Percentiles rank a stretch among this genome's conserved stretches.
Evolutionary conservation across 1,284 basidiomycete genomes (phyloP).

Genomic region (Malassezia slooffiae): DNA sequence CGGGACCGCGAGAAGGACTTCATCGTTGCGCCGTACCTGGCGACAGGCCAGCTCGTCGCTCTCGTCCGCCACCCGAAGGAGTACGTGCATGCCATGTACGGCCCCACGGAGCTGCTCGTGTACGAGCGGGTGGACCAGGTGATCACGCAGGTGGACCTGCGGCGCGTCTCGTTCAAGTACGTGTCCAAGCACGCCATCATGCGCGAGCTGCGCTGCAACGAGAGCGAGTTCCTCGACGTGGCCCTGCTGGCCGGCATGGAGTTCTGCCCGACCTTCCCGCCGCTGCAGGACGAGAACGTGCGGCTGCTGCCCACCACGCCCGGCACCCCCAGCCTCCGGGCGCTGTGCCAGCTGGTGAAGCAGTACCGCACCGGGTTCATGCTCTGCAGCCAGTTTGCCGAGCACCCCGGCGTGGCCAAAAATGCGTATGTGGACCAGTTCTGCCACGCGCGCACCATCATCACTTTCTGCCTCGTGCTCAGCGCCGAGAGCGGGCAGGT

Average conservation of each 20-base stretch:
- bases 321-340: slow-evolving; percentile 30
- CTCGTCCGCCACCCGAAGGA: slow-evolving; percentile 82
- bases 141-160: slow-evolving; percentile 63
- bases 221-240: slow-evolving; percentile 91
- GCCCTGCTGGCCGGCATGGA: slow-evolving; percentile 85
- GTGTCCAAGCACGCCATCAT: slow-evolving; percentile 70
- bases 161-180: slow-evolving; percentile 57
- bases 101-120: slow-evolving; percentile 75
- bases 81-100: slow-evolving; percentile 90
- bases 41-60: slow-evolving; percentile 90
- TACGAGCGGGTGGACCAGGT: slow-evolving; percentile 77
- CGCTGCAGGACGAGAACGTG: slow-evolving; percentile 53
- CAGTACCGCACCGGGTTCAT: slow-evolving; percentile 34
- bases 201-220: slow-evolving; percentile 61
- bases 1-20: slow-evolving; percentile 92
- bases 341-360: slow-evolving; percentile 48
- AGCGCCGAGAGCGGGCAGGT: slow-evolving; percentile 76
- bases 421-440: slow-evolving; percentile 74
- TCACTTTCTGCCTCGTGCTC: slow-evolving; percentile 83
- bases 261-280: slow-evolving; percentile 70
- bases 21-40: slow-evolving; percentile 84
- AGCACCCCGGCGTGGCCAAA: slow-evolving; percentile 60
- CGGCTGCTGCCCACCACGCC: slow-evolving; percentile 18
- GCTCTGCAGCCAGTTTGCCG: slow-evolving; percentile 31
- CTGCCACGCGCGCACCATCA: slow-evolving; percentile 76